These are phyloP conservation scores for Coniophora puteana DNA, from an alignment of 1,284 basidiomycete species.

Conservation along the genomic window DNA sequence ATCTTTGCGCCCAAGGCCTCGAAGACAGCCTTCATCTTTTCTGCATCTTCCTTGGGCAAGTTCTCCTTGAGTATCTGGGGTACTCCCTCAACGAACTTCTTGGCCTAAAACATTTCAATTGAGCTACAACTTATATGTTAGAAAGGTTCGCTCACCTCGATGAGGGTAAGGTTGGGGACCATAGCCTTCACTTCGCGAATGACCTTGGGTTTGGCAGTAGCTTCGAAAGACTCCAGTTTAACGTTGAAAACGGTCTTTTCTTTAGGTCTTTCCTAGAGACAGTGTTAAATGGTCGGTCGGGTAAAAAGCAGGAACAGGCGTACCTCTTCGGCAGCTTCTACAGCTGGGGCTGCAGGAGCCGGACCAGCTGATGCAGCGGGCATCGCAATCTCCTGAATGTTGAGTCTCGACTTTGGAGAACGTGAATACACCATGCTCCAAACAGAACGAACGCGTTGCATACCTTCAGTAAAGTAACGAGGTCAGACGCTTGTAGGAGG, in stretches of 20 bases:
- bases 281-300: conserved; percentile 8
- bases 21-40: conserved; percentile 92
- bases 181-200: conserved; percentile 98
- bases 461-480: conserved; percentile 91
- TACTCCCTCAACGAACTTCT: conserved; percentile 98
- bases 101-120: conserved; percentile 70
- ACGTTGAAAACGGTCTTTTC: conserved; percentile 99
- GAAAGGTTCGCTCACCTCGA: conserved; percentile 72
- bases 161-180: conserved; percentile 91
- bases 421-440: neutral
- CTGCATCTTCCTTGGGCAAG: conserved; percentile 95
- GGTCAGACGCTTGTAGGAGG: conserved; percentile 94
- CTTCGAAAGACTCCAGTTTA: conserved; percentile 90
- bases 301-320: conserved; percentile 15
- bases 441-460: conserved; percentile 13
- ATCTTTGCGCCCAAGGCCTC: conserved; percentile 89
- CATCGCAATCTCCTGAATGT: conserved; percentile 98
- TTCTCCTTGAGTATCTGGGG: conserved; percentile 97
- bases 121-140: conserved; percentile 6
- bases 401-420: conserved; percentile 72
- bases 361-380: conserved; percentile 73
- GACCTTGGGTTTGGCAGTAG: conserved; percentile 91
- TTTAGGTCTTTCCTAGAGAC: conserved; percentile 85
- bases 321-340: conserved; percentile 67
- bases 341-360: conserved; percentile 40